Base-by-base conservation (phyloP, 371 early-diverging fungal species). In the Amoeboradix gromovi region DNA sequence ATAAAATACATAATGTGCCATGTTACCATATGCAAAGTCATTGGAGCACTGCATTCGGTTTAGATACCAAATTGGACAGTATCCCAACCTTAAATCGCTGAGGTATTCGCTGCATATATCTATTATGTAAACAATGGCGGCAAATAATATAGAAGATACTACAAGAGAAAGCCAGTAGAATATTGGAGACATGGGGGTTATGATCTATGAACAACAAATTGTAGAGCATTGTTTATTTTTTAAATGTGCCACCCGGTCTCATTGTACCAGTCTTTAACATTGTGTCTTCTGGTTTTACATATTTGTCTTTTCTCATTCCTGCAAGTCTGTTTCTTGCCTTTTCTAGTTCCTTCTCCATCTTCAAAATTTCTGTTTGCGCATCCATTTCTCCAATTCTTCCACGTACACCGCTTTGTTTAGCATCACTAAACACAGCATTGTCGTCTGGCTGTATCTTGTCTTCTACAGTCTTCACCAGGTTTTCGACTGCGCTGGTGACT, bases 301-400 rank as follows among this genome's bases (percentile, higher is more conserved):
- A 81, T 67, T 74, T 73, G 1, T 74, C 76, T 72, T 81, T 82
- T 29, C 80, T 68, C 1, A 82, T 76, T 0, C 73, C 71, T 0
- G 80, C 76, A 16, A 81, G 71, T 29, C 74, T 74, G 29, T 71
- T 70, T 31, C 82, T 68, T 17, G 82, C 82, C 68, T 70, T 73
- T 70, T 81, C 80, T 27, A 82, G 71, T 71, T 82, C 82, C 70
- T 77, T 78, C 73, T 82, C 82, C 78, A 81, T 79, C 70, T 75
- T 74, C 70, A 82, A 69, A 28, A 82, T 77, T 0, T 72, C 73
- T 65, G 80, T 74, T 69, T 79, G 79, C 0, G 82, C 82, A 69
- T 82, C 81, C 76, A 82, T 75, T 67, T 81, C 77, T 29, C 75
- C 31, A 12, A 77, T 74, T 31, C 74, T 70, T 12, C 70, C 69